A percentile compares a stretch with the other conserved stretches of the same genome.
Conservation (phyloP, 2,329 filamentous ascomycete genomes). For the Pseudocercospora fuligena region DNA sequence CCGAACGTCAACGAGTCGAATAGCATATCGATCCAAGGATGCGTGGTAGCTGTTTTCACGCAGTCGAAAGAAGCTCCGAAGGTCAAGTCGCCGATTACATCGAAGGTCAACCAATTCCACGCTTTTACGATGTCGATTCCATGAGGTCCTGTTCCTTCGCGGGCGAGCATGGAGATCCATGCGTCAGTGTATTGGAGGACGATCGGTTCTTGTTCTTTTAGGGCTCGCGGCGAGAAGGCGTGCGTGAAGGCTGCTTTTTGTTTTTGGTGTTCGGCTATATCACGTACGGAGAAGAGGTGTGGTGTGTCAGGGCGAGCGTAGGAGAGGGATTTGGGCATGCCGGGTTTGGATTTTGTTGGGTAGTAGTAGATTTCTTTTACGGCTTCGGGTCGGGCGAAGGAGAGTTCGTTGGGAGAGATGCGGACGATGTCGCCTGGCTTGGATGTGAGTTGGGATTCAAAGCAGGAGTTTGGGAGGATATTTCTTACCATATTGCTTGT, state of each 20-base stretch:
- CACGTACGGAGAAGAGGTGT: neutral
- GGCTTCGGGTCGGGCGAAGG: slow-evolving; percentile 12
- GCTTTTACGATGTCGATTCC: slow-evolving; percentile 37
- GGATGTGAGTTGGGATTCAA: neutral
- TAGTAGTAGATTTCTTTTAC: slow-evolving; percentile 17
- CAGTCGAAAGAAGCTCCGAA: slow-evolving; percentile 43
- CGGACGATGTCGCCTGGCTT: slow-evolving; percentile 7
- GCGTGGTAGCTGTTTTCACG: slow-evolving; percentile 40
- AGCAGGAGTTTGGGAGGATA: neutral
- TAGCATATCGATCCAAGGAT: slow-evolving; percentile 40
- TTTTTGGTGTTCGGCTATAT: slow-evolving; percentile 42
- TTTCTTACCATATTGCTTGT: slow-evolving; percentile 43
- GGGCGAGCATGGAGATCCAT: slow-evolving; percentile 44
- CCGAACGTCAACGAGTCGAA: neutral
- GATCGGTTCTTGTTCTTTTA: slow-evolving; percentile 47
- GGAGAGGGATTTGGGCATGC: slow-evolving; percentile 4
- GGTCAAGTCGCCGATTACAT: slow-evolving; percentile 39
- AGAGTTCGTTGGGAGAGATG: slow-evolving; percentile 11
- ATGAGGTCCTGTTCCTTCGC: slow-evolving; percentile 27
- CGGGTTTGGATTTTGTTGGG: slow-evolving; percentile 1
- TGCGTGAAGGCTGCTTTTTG: slow-evolving; percentile 47
- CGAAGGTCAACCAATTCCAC: slow-evolving; percentile 40
- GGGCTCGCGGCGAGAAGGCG: slow-evolving; percentile 47
- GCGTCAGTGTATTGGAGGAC: slow-evolving; percentile 48
- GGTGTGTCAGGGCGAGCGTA: slow-evolving; percentile 4